phyloP scores from a whole-genome alignment of 2,329 filamentous ascomycete species.

The Cytospora piceicola region DNA sequence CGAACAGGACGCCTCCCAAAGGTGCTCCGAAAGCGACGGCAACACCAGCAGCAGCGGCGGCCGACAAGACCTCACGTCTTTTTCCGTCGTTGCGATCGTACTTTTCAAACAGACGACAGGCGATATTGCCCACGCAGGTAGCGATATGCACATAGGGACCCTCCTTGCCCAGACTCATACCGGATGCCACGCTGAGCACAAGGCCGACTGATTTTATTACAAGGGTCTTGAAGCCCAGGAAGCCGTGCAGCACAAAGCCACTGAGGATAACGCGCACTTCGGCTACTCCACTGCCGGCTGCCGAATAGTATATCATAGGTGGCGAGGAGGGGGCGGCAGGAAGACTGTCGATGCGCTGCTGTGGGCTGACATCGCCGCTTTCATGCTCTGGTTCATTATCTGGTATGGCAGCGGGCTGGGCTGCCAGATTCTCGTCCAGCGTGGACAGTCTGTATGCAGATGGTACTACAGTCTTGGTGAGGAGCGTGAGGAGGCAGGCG shows the following conservation, averaged over 20 bases:
- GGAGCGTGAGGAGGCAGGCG: constrained; percentile 79
- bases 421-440: constrained; percentile 88
- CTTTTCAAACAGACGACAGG: constrained; percentile 90
- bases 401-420: constrained; percentile 52
- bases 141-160: constrained; percentile 97
- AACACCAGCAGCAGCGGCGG: constrained; percentile 87
- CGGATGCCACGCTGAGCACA: constrained; percentile 87
- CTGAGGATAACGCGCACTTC: constrained; percentile 98
- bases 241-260: constrained; percentile 95
- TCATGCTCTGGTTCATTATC: constrained; percentile 48
- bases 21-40: constrained; percentile 94
- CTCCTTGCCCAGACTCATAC: constrained; percentile 92
- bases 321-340: constrained; percentile 47
- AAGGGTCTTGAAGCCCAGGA: constrained; percentile 85
- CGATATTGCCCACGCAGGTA: constrained; percentile 92
- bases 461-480: constrained; percentile 92
- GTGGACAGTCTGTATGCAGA: constrained; percentile 86
- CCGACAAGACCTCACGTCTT: constrained; percentile 89
- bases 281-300: constrained; percentile 92
- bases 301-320: constrained; percentile 93
- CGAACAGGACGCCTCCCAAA: constrained; percentile 84
- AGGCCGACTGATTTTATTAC: constrained; percentile 82
- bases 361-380: constrained; percentile 49
- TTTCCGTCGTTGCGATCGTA: constrained; percentile 96
- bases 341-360: constrained; percentile 40